A percentile compares a stretch with the other conserved stretches of the same genome.
Evolutionary conservation across 169 alveolate species (phyloP).

Genomic region (Plasmodium gaboni): DNA sequence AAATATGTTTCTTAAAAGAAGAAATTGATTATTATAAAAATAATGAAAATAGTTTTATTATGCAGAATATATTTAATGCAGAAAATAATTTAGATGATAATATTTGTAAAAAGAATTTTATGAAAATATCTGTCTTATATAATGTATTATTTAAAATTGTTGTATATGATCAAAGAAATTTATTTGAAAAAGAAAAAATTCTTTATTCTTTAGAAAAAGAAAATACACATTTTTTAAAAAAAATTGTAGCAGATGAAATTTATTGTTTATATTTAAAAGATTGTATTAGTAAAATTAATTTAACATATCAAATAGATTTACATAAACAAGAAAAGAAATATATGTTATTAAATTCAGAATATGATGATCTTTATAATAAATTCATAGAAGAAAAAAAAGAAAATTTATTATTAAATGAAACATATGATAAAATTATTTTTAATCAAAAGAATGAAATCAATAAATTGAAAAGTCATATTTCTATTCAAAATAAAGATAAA

Average conservation of each 20-base stretch:
- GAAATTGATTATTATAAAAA: conserved; percentile 75
- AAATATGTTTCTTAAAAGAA: conserved; percentile 54
- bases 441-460: conserved; percentile 65
- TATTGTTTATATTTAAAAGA: conserved; percentile 69
- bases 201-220: conserved; percentile 73
- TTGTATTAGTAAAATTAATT: conserved; percentile 73
- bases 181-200: conserved; percentile 38
- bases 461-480: conserved; percentile 59
- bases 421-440: conserved; percentile 67
- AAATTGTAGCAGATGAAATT: conserved; percentile 72
- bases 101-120: conserved; percentile 43
- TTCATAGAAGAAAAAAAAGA: conserved; percentile 61
- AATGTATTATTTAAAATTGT: conserved; percentile 58
- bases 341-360: conserved; percentile 64
- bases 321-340: conserved; percentile 76
- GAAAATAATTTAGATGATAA: conserved; percentile 69
- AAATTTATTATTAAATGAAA: conserved; percentile 66
- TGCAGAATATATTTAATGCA: conserved; percentile 71
- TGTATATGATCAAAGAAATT: conserved; percentile 56
- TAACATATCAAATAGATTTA: conserved; percentile 72
- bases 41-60: conserved; percentile 73
- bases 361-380: conserved; percentile 63
- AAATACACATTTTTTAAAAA: conserved; percentile 73
- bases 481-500: conserved; percentile 66
- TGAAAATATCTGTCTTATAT: conserved; percentile 53